Percentiles rank a stretch among this genome's conserved stretches.
These are phyloP conservation scores for Cylindricascospora bacillispora DNA, from an alignment of 1,139 yeast genomes.

Conservation along the genomic window DNA sequence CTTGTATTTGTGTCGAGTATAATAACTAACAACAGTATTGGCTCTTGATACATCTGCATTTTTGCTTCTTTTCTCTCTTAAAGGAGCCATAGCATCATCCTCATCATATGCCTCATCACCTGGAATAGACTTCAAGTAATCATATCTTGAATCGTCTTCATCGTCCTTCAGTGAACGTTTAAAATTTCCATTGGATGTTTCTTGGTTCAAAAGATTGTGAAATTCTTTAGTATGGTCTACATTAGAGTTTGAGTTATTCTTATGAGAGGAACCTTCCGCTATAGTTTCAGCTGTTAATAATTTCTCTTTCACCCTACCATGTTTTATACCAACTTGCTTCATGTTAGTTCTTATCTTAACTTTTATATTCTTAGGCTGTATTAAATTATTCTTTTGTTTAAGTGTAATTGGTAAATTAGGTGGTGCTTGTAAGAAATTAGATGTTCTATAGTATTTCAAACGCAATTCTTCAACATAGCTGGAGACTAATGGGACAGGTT, in stretches of 20 bases:
- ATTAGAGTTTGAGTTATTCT: conserved; percentile 10
- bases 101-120: conserved; percentile 27
- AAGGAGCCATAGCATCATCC: conserved; percentile 26
- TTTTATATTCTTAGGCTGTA: conserved; percentile 24
- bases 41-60: conserved; percentile 12
- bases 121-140: conserved; percentile 22
- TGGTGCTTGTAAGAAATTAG: conserved; percentile 25
- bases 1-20: conserved; percentile 20
- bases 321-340: conserved; percentile 27
- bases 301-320: conserved; percentile 26
- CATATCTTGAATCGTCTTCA: conserved; percentile 9
- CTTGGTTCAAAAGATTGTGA: conserved; percentile 18
- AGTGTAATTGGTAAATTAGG: conserved; percentile 24
- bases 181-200: conserved; percentile 4
- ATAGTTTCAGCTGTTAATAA: conserved; percentile 23
- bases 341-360: conserved; percentile 26
- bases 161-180: conserved; percentile 6
- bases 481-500: conserved; percentile 20
- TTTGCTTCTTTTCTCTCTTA: conserved; percentile 13
- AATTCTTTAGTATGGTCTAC: conserved; percentile 25
- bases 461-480: conserved; percentile 26
- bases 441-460: conserved; percentile 22
- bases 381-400: conserved; percentile 23
- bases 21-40: conserved; percentile 24
- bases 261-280: conserved; percentile 14